Evolutionary conservation across 805 yeast species (phyloP).

Genomic region (Metschnikowia peoriensis): DNA sequence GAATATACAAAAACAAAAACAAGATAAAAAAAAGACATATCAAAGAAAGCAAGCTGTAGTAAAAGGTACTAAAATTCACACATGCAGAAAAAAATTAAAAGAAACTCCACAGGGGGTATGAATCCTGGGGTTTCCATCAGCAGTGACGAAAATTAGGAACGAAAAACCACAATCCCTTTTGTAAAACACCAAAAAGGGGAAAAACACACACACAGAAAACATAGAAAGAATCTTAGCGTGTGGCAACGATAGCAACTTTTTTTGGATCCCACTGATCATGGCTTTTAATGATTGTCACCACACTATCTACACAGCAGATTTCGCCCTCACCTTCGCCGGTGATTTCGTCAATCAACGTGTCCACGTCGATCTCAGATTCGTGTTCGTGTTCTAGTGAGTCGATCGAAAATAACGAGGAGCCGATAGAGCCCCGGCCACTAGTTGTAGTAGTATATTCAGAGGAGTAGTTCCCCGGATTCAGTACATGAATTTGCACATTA

Average conservation of each 20-base stretch:
- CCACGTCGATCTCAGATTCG: slow-evolving; percentile 4
- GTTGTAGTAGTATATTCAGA: slow-evolving; percentile 10
- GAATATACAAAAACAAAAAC: too few species aligned
- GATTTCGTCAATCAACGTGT: slow-evolving; percentile 20
- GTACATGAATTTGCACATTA: not conserved
- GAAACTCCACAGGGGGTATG: too few species aligned
- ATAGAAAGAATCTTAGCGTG: not conserved
- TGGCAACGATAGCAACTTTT: slow-evolving; percentile 11
- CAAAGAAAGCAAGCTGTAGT: too few species aligned
- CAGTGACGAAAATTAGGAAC: too few species aligned
- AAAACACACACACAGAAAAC: too few species aligned
- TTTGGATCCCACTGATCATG: slow-evolving; percentile 18
- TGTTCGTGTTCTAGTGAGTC: not conserved
- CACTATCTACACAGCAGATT: slow-evolving; percentile 24
- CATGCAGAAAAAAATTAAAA: too few species aligned
- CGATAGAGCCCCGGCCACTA: slow-evolving; percentile 1
- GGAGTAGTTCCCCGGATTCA: slow-evolving; percentile 5
- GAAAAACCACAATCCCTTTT: too few species aligned
- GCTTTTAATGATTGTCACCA: slow-evolving; percentile 22
- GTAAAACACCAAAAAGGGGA: too few species aligned
- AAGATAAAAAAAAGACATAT: too few species aligned
- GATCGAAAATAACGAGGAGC: slow-evolving; percentile 15
- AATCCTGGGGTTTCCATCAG: too few species aligned
- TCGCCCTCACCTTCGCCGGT: slow-evolving; percentile 17
- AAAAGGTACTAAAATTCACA: too few species aligned